These are phyloP conservation scores for Aspergillus sp. DNA, from an alignment of 2,329 filamentous ascomycete species.

Conservation along the genomic window DNA sequence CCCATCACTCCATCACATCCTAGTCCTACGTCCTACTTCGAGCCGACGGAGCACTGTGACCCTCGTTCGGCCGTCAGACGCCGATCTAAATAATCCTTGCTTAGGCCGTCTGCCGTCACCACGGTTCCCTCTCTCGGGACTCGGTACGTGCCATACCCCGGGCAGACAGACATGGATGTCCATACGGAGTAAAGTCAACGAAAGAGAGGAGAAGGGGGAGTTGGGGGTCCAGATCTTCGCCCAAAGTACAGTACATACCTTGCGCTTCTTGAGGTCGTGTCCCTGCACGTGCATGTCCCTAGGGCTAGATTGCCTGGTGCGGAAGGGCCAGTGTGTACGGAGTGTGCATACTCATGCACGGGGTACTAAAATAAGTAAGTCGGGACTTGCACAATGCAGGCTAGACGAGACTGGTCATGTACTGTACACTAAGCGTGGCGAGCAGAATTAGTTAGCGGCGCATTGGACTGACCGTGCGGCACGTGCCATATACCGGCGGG, in stretches of 20 bases:
- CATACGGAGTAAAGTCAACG: not conserved
- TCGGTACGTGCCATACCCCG: too few species aligned
- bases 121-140: not conserved
- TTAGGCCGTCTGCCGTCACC: not conserved
- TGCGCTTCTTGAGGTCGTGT: too few species aligned
- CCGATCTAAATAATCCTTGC: not conserved
- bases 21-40: too few species aligned
- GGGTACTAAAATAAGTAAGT: not conserved
- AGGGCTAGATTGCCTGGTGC: not conserved
- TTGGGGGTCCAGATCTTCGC: not conserved
- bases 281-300: not conserved
- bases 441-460: too few species aligned
- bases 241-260: not conserved
- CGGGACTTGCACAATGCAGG: not conserved
- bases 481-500: too few species aligned
- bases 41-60: not conserved
- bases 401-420: not conserved
- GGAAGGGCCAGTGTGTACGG: too few species aligned
- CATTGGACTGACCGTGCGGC: too few species aligned
- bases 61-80: not conserved
- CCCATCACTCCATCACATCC: too few species aligned
- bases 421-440: too few species aligned
- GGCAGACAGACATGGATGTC: not conserved
- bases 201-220: not conserved
- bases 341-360: not conserved